These are phyloP conservation scores for Chenopodium formosanum DNA, from an alignment of 148 eudicot species.

Conservation along the genomic window DNA sequence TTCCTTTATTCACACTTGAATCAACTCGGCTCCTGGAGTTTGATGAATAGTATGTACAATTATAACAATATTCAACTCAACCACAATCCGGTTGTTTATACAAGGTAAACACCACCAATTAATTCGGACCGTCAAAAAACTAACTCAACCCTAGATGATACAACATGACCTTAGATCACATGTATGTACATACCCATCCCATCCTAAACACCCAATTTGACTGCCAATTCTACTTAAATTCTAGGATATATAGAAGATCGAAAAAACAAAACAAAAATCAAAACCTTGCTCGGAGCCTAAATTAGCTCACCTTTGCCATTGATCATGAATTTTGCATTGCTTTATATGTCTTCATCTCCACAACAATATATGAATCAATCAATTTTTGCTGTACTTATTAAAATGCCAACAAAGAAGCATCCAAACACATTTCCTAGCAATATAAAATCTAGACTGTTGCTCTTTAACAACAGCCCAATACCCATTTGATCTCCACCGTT, in stretches of 20 bases:
- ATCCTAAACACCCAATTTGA: background rate
- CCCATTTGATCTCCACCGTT: constrained; percentile 14
- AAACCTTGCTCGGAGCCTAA: background rate
- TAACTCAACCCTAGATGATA: background rate
- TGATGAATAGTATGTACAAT: constrained; percentile 3
- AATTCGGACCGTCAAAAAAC: background rate
- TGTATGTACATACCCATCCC: background rate
- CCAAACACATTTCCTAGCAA: constrained; percentile 29
- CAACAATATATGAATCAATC: background rate
- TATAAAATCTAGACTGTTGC: constrained; percentile 28
- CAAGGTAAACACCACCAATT: background rate
- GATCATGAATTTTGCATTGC: background rate
- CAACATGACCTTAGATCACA: background rate
- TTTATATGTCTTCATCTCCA: no score
- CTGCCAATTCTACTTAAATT: background rate
- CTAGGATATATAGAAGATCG: background rate
- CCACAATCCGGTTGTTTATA: background rate
- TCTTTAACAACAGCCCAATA: constrained; percentile 15
- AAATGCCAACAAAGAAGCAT: constrained; percentile 29
- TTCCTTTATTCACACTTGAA: no score
- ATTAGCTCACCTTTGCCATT: background rate
- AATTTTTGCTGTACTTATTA: constrained; percentile 17
- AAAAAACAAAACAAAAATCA: background rate
- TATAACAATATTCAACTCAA: background rate
- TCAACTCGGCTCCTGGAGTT: background rate